These are phyloP conservation scores for Zelonia costaricensis DNA, from an alignment of 208 protist species.

Conservation along the genomic window DNA sequence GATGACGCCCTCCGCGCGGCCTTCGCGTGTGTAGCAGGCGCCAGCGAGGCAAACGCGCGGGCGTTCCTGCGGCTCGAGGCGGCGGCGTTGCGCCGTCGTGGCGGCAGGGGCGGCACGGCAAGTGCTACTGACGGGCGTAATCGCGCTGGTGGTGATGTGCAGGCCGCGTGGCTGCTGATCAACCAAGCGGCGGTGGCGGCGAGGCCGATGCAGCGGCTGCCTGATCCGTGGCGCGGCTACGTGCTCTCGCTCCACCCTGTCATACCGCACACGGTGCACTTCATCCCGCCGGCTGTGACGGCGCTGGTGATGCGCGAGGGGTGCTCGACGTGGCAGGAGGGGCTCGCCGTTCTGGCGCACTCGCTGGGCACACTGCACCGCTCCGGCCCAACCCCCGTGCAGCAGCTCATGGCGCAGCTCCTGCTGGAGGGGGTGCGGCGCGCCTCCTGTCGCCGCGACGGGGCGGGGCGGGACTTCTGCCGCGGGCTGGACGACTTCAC, in stretches of 20 bases:
- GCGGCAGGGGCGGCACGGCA: slow-evolving; percentile 6
- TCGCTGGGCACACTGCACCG: slow-evolving; percentile 45
- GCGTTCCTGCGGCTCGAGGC: slow-evolving; percentile 23
- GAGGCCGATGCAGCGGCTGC: slow-evolving; percentile 1
- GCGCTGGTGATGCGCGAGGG: slow-evolving; percentile 38
- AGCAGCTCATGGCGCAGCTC: slow-evolving; percentile 42
- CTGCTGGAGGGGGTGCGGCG: slow-evolving; percentile 29
- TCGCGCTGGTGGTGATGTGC: not conserved
- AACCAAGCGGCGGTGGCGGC: not conserved
- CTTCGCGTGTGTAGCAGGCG: slow-evolving; percentile 11
- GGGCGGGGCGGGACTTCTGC: slow-evolving; percentile 4
- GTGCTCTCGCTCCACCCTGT: slow-evolving; percentile 11
- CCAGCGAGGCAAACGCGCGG: slow-evolving; percentile 12
- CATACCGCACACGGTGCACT: slow-evolving; percentile 57
- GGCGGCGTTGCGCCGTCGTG: slow-evolving; percentile 4
- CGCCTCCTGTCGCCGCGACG: not conserved
- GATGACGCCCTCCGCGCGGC: slow-evolving; percentile 4
- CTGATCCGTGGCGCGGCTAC: not conserved
- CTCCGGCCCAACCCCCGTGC: slow-evolving; percentile 47
- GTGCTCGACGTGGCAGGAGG: slow-evolving; percentile 34
- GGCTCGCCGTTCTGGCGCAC: slow-evolving; percentile 33
- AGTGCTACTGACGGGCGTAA: not conserved
- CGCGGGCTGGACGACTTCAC: slow-evolving; percentile 5
- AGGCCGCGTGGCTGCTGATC: not conserved
- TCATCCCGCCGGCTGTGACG: slow-evolving; percentile 43